phyloP scores from a whole-genome alignment of 805 yeast genomes.

The Saccharomycopsis vini region DNA sequence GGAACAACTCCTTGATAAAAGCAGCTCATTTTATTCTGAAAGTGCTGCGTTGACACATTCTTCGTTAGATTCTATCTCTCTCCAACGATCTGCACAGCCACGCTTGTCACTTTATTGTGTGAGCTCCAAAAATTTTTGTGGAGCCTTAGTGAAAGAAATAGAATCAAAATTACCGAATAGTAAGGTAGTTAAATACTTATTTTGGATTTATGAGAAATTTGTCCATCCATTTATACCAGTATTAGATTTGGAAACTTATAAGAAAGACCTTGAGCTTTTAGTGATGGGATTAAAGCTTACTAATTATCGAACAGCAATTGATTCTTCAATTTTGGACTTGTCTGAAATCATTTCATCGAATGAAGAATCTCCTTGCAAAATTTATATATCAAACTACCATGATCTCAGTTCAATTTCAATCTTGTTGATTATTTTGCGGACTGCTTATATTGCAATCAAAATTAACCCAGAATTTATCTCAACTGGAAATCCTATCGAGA shows the following conservation, averaged over 20 bases:
- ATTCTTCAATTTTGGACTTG: too few species aligned
- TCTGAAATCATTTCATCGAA: too few species aligned
- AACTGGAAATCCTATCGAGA: constrained; percentile 4
- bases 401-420: too few species aligned
- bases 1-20: too few species aligned
- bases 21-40: too few species aligned
- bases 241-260: constrained; percentile 6
- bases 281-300: constrained; percentile 11
- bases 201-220: constrained; percentile 10
- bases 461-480: constrained; percentile 7
- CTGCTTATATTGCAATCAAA: constrained; percentile 11
- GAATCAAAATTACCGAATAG: constrained; percentile 8
- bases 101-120: background rate
- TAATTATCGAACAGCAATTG: too few species aligned
- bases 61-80: background rate
- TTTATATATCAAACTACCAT: too few species aligned
- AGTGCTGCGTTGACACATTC: background rate
- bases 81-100: background rate
- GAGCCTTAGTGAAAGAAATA: constrained; percentile 3
- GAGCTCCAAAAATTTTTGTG: constrained; percentile 1
- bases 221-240: constrained; percentile 16
- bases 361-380: too few species aligned
- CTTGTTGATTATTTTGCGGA: constrained; percentile 12
- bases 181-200: constrained; percentile 8
- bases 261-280: constrained; percentile 9